Conservation (phyloP, 2,329 filamentous ascomycete genomes). For the Thelonectria blattea region DNA sequence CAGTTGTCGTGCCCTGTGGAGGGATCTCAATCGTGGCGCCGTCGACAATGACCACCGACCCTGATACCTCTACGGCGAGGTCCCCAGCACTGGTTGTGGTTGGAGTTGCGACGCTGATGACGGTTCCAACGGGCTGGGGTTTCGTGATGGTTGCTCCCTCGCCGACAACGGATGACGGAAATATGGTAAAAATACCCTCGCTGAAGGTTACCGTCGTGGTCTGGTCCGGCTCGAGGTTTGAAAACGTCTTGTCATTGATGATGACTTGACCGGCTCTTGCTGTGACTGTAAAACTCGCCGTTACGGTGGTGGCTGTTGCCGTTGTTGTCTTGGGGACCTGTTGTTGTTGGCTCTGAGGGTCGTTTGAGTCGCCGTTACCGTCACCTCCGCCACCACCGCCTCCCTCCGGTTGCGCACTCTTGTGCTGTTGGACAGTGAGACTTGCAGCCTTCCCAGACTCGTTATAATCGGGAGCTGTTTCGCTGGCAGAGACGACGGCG, state of each 20-base stretch:
- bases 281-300: conserved; percentile 47
- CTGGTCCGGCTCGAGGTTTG: conserved; percentile 43
- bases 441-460: conserved; percentile 20
- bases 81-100: conserved; percentile 48
- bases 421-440: conserved; percentile 30
- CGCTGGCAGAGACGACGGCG: conserved; percentile 51
- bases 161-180: conserved; percentile 53
- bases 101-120: conserved; percentile 42
- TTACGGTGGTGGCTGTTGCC: background rate
- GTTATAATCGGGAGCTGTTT: conserved; percentile 49
- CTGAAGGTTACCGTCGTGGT: conserved; percentile 51
- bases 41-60: conserved; percentile 49
- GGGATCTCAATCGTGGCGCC: conserved; percentile 51
- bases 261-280: conserved; percentile 53
- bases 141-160: conserved; percentile 52
- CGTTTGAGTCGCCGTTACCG: background rate
- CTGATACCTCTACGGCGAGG: conserved; percentile 50
- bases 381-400: background rate
- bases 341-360: conserved; percentile 14
- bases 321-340: conserved; percentile 19
- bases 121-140: conserved; percentile 43
- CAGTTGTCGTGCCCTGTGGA: conserved; percentile 43
- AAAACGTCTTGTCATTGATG: conserved; percentile 55
- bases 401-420: conserved; percentile 19
- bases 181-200: conserved; percentile 53